Conservation (phyloP, 495 filamentous ascomycete genomes). For the Chaetomium cochliodes region DNA sequence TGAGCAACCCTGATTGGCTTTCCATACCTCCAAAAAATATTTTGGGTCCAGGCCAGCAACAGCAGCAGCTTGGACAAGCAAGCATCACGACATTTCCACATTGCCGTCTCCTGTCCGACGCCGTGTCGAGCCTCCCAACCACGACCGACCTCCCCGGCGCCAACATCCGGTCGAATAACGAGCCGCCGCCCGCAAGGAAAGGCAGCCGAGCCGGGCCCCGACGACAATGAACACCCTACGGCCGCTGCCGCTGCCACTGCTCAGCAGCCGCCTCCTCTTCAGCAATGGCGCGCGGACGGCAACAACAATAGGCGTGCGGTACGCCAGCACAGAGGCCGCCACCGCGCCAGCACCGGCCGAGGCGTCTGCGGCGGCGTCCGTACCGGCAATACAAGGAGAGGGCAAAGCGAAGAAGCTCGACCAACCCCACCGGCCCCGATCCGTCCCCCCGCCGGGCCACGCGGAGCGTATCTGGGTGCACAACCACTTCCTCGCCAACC, state of each 20-base stretch:
- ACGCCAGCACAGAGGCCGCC: constrained; percentile 4
- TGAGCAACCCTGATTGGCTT: constrained; percentile 23
- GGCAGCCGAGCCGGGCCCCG: constrained; percentile 2
- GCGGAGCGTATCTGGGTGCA: constrained; percentile 75
- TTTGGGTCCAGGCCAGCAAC: constrained; percentile 15
- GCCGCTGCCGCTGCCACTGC: constrained; percentile 12
- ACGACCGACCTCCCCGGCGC: constrained; percentile 7
- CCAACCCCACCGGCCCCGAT: not conserved
- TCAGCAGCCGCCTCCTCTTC: constrained; percentile 16
- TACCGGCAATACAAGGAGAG: constrained; percentile 4
- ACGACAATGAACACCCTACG: constrained; percentile 16
- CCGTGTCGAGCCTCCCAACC: constrained; percentile 7
- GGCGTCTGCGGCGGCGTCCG: not conserved
- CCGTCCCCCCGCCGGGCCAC: constrained; percentile 48
- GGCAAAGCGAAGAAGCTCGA: constrained; percentile 14
- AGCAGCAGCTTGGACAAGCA: not conserved
- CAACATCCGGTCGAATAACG: not conserved
- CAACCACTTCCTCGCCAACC: constrained; percentile 73
- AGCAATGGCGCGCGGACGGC: not conserved
- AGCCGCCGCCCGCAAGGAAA: not conserved
- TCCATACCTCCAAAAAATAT: constrained; percentile 31
- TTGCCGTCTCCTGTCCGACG: constrained; percentile 10
- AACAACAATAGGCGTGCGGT: constrained; percentile 17
- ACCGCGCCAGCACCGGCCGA: not conserved
- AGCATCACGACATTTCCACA: constrained; percentile 7